Percentiles rank a stretch among this genome's conserved stretches.
These are phyloP conservation scores for Elsinoe fawcettii DNA, from an alignment of 2,329 filamentous ascomycete species.

Conservation along the genomic window DNA sequence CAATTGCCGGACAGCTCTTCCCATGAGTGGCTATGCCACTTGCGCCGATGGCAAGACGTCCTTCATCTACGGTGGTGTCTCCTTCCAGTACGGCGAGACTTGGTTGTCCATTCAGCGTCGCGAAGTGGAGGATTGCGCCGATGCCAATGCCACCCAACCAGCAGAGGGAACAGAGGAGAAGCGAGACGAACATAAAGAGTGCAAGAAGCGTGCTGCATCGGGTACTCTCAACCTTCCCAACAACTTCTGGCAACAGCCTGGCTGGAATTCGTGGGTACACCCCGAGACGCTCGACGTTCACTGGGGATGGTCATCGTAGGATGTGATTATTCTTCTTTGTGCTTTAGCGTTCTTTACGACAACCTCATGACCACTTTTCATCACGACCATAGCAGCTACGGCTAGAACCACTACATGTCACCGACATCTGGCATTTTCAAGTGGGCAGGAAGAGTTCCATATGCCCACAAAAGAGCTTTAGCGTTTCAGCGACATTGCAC, in stretches of 20 bases:
- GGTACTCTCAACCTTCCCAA: conserved; percentile 11
- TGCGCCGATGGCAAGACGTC: conserved; percentile 12
- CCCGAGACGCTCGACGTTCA: conserved; percentile 9
- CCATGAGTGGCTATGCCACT: conserved; percentile 13
- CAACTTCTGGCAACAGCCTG: conserved; percentile 15
- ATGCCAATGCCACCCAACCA: not conserved
- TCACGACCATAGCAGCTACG: not conserved
- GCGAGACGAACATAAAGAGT: not conserved
- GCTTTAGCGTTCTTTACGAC: not conserved
- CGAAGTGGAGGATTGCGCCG: conserved; percentile 10
- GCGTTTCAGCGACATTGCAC: not conserved
- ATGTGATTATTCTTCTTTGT: not conserved
- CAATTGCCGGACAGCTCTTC: conserved; percentile 7
- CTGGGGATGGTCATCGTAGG: conserved; percentile 13
- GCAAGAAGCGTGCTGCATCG: conserved; percentile 12
- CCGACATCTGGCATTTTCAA: not conserved
- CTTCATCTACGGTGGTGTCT: conserved; percentile 15
- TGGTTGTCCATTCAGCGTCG: conserved; percentile 14
- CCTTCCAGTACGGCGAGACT: conserved; percentile 13
- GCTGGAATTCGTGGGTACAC: conserved; percentile 15
- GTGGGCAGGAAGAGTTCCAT: not conserved
- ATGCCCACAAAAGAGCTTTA: not conserved
- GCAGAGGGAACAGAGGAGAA: not conserved
- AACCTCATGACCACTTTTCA: not conserved
- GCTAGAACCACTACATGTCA: not conserved